These are phyloP conservation scores for Corchorus olitorius DNA, from an alignment of 345 rosid species.

Conservation along the genomic window DNA sequence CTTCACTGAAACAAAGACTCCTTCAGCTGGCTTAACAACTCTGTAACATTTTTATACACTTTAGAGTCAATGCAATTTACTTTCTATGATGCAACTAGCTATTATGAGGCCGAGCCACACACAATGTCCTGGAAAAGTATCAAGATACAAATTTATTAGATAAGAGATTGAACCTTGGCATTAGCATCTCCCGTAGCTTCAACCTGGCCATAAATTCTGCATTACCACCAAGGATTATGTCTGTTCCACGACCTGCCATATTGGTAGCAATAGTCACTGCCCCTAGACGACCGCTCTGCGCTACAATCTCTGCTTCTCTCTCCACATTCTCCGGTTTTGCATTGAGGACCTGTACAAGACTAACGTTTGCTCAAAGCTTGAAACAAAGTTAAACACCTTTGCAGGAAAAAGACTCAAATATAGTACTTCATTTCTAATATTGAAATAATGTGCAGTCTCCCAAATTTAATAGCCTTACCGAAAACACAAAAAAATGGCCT, in stretches of 20 bases:
- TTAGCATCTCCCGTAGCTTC: constrained; percentile 95
- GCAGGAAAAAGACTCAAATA: background rate
- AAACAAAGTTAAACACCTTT: background rate
- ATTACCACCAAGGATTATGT: constrained; percentile 95
- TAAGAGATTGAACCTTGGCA: constrained; percentile 75
- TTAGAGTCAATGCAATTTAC: constrained; percentile 3
- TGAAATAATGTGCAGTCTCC: background rate
- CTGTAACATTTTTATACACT: constrained; percentile 45
- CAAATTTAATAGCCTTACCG: background rate
- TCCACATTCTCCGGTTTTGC: constrained; percentile 99
- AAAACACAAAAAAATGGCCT: constrained; percentile 12
- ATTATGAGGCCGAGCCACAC: background rate
- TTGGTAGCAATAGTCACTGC: constrained; percentile 98
- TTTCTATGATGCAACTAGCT: background rate
- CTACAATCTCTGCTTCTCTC: constrained; percentile 99
- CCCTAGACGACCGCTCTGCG: constrained; percentile 97
- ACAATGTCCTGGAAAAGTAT: background rate
- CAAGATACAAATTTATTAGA: constrained; percentile 16
- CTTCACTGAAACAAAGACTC: constrained; percentile 83
- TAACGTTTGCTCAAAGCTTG: background rate
- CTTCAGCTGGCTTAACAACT: constrained; percentile 75
- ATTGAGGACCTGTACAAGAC: constrained; percentile 73
- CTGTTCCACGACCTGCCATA: constrained; percentile 99
- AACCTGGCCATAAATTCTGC: constrained; percentile 98
- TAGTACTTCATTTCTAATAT: background rate